Evolutionary conservation across 2,329 filamentous ascomycete species (phyloP).

Genomic region (Coniochaeta sp.): DNA sequence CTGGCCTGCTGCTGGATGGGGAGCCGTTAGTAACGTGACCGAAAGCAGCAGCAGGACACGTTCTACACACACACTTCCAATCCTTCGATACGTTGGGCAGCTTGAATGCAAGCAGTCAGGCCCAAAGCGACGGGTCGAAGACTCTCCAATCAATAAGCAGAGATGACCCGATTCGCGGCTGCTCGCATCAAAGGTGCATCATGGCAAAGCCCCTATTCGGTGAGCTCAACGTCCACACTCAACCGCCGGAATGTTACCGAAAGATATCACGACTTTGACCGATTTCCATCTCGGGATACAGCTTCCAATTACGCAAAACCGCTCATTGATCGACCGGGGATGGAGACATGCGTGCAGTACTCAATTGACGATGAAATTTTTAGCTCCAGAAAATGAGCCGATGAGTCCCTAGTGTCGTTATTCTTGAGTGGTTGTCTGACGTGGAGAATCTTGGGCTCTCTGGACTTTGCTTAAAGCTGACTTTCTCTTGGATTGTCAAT

Average conservation of each 20-base stretch:
- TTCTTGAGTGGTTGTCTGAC: not conserved
- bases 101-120: not conserved
- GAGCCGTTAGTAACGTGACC: slow-evolving; percentile 1
- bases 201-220: slow-evolving; percentile 1
- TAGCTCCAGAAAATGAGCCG: not conserved
- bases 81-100: not conserved
- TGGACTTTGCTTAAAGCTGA: not conserved
- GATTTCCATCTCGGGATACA: not conserved
- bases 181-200: slow-evolving; percentile 1
- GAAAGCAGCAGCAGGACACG: not conserved
- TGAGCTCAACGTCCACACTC: not conserved
- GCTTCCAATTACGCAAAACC: not conserved
- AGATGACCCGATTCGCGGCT: slow-evolving; percentile 1
- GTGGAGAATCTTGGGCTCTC: not conserved
- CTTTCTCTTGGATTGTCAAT: not conserved
- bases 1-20: not conserved
- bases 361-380: not conserved
- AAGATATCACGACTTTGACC: slow-evolving; percentile 1
- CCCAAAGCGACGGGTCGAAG: not conserved
- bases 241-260: not conserved
- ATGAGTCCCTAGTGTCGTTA: not conserved
- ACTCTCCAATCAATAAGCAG: slow-evolving; percentile 1
- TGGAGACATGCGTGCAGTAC: not conserved
- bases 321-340: not conserved
- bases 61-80: not conserved